These are phyloP conservation scores for Fusarium redolens DNA, from an alignment of 2,329 filamentous ascomycete species.

Conservation along the genomic window DNA sequence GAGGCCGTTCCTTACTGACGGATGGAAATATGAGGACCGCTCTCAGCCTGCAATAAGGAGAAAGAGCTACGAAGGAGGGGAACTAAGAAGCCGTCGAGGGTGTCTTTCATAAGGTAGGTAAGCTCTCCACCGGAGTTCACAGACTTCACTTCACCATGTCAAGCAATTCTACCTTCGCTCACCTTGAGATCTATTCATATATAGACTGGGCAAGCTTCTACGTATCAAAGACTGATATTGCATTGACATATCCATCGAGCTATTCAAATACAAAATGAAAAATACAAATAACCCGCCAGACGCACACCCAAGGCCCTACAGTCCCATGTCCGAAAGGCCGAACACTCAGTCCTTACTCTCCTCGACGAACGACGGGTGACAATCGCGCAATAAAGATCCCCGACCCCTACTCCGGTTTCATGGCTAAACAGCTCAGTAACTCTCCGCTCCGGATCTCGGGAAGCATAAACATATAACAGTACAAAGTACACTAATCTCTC, in stretches of 20 bases:
- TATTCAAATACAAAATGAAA: not conserved
- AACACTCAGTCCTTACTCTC: too few relatives aligned
- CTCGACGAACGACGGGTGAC: not conserved
- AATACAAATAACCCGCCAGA: not conserved
- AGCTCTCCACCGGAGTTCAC: not conserved
- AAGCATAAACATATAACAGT: too few relatives aligned
- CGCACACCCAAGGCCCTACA: not conserved
- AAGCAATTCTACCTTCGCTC: too few relatives aligned
- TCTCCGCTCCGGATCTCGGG: too few relatives aligned
- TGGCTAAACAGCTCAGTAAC: too few relatives aligned
- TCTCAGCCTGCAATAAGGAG: not conserved
- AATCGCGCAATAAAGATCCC: too few relatives aligned
- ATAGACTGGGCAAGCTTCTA: not conserved
- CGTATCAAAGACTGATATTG: not conserved
- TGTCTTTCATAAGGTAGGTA: too few relatives aligned
- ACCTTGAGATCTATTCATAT: rapidly evolving
- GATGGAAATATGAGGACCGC: not conserved
- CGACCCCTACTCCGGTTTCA: too few relatives aligned
- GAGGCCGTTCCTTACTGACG: not conserved
- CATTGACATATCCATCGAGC: not conserved
- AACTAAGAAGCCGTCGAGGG: too few relatives aligned
- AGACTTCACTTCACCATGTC: not conserved
- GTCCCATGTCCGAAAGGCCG: not conserved
- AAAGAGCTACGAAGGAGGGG: not conserved
- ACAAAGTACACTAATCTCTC: not conserved